Evolutionary conservation across 2,329 filamentous ascomycete genomes (phyloP).

Genomic region (Xylaria sp.): DNA sequence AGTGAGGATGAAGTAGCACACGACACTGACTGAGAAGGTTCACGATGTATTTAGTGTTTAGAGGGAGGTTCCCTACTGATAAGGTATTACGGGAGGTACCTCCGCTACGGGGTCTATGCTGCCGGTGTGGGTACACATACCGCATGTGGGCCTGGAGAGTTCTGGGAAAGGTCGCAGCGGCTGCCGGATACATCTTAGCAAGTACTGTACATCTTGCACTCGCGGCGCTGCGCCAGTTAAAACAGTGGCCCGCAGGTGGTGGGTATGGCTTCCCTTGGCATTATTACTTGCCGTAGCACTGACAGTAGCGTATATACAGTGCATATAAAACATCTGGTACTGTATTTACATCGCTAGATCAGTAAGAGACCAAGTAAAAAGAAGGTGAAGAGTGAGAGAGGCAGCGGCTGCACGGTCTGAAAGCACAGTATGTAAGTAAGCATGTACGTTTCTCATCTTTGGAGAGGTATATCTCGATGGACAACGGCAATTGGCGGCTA

Average conservation of each 20-base stretch:
- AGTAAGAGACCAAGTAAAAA: too few relatives aligned
- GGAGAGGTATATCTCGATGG: not conserved
- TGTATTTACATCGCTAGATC: too few relatives aligned
- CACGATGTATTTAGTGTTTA: constrained; percentile 18
- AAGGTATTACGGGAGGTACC: constrained; percentile 18
- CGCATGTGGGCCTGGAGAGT: constrained; percentile 7
- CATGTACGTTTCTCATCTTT: too few relatives aligned
- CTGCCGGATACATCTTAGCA: constrained; percentile 20
- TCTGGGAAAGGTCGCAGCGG: constrained; percentile 15
- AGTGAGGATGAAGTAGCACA: constrained; percentile 16
- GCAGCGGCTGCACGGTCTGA: too few relatives aligned
- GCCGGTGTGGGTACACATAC: constrained; percentile 9
- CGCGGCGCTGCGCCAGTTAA: not conserved
- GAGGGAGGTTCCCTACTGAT: constrained; percentile 26
- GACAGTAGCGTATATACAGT: not conserved
- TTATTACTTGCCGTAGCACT: too few relatives aligned
- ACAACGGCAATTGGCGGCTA: not conserved
- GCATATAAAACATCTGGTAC: too few relatives aligned
- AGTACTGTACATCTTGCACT: not conserved
- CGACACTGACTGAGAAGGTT: constrained; percentile 17
- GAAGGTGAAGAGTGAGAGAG: too few relatives aligned
- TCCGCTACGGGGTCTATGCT: constrained; percentile 8
- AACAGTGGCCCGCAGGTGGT: too few relatives aligned
- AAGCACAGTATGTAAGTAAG: too few relatives aligned
- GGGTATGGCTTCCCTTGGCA: too few relatives aligned